Evolutionary conservation across 352 stramenopile species (phyloP), one percentile per base, ranked within the genome.

Genomic region (Phytopythium delawarense): DNA sequence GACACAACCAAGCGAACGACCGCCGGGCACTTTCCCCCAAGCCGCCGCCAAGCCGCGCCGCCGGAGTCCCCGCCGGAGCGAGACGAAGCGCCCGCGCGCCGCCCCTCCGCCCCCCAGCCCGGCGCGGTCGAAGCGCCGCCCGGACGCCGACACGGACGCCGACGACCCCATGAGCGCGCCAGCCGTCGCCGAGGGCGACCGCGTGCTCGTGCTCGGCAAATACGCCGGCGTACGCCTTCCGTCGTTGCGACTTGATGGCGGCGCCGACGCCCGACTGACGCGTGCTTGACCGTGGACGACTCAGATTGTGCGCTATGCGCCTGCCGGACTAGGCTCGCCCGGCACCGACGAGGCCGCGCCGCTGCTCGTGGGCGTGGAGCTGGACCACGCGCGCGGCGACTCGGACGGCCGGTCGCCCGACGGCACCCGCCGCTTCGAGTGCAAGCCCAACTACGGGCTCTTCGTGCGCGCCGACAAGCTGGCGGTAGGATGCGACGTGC

Each of bases 401-500:
- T 83, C 66, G 50, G 83, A 97, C 66, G 92, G 92, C 32, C 45
- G 35, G 2, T 69, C 65, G 45, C 59, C 91, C 5, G 75, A 94
- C 34, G 89, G 89, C 39, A 71, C 84, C 49, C 76, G 75, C 9
- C 71, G 90, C 34, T 98, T 98, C 73, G 66, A 89, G 69, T 92
- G 84, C 76, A 88, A 91, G 49, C 72, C 72, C 3, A 78, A 94
- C 49, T 74, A 92, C 61, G 91, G 84, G 2, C 62, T 96, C 21
- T 97, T 96, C 62, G 87, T 97, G 35, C 78, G 80, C 61, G 82
- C 90, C 48, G 83, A 93, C 57, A 81, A 91, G 59, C 65, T 95
- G 11, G 66, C 70, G 51, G 85, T 40, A 40, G 35, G 35, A 11
- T 94, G 62, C 18, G 68, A 32, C 28, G 5, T 3, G 28, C 56